Base-by-base conservation (phyloP, 2,329 filamentous ascomycete genomes). In the Hypoxylon sp. region DNA sequence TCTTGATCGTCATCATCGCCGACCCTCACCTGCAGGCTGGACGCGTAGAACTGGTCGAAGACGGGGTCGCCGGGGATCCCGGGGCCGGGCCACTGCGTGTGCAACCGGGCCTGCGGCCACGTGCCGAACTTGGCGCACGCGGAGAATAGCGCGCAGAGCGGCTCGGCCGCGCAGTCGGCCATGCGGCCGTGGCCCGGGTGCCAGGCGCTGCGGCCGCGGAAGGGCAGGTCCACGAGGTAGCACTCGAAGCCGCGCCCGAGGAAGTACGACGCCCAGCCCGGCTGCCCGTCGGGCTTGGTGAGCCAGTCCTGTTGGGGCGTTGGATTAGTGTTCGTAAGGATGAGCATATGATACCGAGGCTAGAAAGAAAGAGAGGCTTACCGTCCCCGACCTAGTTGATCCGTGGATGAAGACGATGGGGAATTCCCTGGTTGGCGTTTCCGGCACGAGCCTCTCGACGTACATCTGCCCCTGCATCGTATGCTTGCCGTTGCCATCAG, bases 191-290 rank as follows among this genome's bases (percentile, higher is more conserved):
- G 65, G 1, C 47, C 63, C 5, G 78, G 75, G 11, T 70, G 60
- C 72, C 76, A 80, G 0, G 76, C 67, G 15, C 77, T 80, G 27
- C 81, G 76, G 24, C 77, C 80, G 17, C 78, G 76, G 21, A 74
- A 74, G 2, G 78, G 73, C 58, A 80, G 75, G 61, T 83, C 80
- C 10, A 78, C 72, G 42, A 82, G 69, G 67, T 80, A 82, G 42
- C 81, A 71, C 40, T 78, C 75, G 66, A 79, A 79, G 13, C 79
- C 79, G n/a, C 74, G 70, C 4, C 67, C 62, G 5, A 82, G 60
- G 63, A 82, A 83, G 54, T 73, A 73, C 2, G 77, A 79, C 0
- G 79, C 77, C 80, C 80, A 83, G 13, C 79, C 79, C 7, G 72
- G 73, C 11, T 74, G 69, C 40, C 77, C 77, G 54, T 81, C 78